Evolutionary conservation across 805 yeast species (phyloP), one percentile per base, ranked within the genome.

Genomic region (Cephaloascus fragrans): DNA sequence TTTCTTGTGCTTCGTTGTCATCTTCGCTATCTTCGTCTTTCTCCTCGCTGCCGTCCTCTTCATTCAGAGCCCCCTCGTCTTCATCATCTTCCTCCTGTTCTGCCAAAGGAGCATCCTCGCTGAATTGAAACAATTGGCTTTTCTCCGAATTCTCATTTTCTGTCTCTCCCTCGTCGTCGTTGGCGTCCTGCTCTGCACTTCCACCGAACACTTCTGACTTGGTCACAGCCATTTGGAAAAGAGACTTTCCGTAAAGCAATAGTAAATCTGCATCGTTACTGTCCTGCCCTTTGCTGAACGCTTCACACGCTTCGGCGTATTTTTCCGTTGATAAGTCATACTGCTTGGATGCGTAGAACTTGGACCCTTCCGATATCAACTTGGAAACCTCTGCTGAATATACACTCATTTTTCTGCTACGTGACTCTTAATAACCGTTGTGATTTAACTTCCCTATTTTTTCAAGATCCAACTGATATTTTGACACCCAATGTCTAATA

Each of bases 131-230:
- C 49, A 54, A 43, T 19, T 41, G 44, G 38, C 42, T 49, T 26
- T 46, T 53, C 40, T 37, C 37, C n/a, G 57, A 62, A 23, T 34
- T 44, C 12, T 40, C 47, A 5, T 37, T 46, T 6, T 49, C 55
- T 3, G 51, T 55, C 3, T 40, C 53, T 5, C 44, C 51, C 23
- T 35, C 60, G 40, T 42, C 53, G 17, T 49, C 57, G 3, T 49
- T 51, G 4, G 43, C 54, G 19, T 43, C 55, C 6, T 50, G 59
- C 10, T 47, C 56, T 3, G 44, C 44, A 15, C 44, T 47, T 26
- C 71, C 81, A 15, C 95, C 95, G 43, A 89, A 69, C 3, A 89
- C 81, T 34, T 82, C 89, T 2, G 87, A 77, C 35, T 74, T 80
- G 16, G 75, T 62, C 6, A 85, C 83, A 0, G 89, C 97, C 31